Conservation (phyloP, 2,329 filamentous ascomycete species). For the Fusarium tricinctum region DNA sequence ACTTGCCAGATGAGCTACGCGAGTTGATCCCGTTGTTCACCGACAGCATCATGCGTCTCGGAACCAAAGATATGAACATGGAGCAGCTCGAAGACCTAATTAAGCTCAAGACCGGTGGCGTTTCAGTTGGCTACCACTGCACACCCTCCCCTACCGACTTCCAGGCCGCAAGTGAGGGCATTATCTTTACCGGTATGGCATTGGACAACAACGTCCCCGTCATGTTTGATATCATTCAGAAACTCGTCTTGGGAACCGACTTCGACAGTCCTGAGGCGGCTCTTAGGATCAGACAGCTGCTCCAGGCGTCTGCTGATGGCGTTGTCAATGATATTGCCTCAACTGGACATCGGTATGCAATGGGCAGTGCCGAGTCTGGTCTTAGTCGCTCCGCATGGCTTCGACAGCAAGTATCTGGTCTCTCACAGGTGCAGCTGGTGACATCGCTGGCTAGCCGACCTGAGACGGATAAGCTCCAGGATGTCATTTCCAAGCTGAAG, state of each 20-base stretch:
- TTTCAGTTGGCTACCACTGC: slow-evolving; percentile 88
- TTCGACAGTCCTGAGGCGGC: slow-evolving; percentile 88
- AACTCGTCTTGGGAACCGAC: slow-evolving; percentile 86
- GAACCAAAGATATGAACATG: slow-evolving; percentile 89
- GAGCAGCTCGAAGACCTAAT: slow-evolving; percentile 96
- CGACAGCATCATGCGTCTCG: slow-evolving; percentile 92
- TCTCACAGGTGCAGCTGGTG: slow-evolving; percentile 89
- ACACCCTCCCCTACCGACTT: slow-evolving; percentile 82
- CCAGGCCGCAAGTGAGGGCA: slow-evolving; percentile 79
- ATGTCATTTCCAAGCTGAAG: slow-evolving; percentile 87
- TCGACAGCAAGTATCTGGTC: slow-evolving; percentile 87
- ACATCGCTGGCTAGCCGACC: slow-evolving; percentile 81
- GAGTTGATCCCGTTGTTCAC: slow-evolving; percentile 90
- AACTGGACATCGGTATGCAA: slow-evolving; percentile 88
- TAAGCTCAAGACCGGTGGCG: slow-evolving; percentile 94
- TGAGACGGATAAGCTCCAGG: slow-evolving; percentile 76
- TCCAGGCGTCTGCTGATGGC: slow-evolving; percentile 89
- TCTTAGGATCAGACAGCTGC: slow-evolving; percentile 84
- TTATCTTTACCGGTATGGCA: slow-evolving; percentile 88
- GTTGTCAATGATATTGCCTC: slow-evolving; percentile 93
- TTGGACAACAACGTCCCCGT: slow-evolving; percentile 90
- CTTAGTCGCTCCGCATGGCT: slow-evolving; percentile 79
- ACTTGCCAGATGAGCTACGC: slow-evolving; percentile 86
- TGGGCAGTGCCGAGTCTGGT: slow-evolving; percentile 84
- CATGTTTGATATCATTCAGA: slow-evolving; percentile 89